phyloP scores from a whole-genome alignment of 257 asterid genomes.

The Echium plantagineum region DNA sequence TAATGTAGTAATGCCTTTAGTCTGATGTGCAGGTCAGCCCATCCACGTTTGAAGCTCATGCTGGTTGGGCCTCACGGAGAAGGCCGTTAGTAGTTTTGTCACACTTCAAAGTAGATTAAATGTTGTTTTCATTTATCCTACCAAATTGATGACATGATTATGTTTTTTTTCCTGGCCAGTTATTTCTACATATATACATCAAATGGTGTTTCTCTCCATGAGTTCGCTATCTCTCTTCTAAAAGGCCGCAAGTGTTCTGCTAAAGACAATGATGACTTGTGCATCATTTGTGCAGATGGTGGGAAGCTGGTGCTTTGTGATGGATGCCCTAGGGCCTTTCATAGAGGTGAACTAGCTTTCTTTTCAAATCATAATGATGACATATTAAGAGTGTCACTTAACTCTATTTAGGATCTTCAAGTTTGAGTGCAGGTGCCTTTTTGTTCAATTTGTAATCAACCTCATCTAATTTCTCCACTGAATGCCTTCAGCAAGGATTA shows the following conservation, averaged over 20 bases:
- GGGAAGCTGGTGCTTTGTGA: conserved; percentile 96
- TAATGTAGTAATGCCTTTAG: conserved; percentile 4
- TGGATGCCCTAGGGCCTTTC: conserved; percentile 99
- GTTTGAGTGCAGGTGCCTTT: background rate
- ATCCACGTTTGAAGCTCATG: conserved; percentile 96
- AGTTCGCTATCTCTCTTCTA: conserved; percentile 63
- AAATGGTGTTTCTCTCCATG: conserved; percentile 96
- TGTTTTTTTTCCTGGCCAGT: conserved; percentile 33
- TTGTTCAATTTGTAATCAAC: background rate
- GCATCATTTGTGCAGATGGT: conserved; percentile 98
- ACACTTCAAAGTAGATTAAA: background rate
- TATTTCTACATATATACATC: conserved; percentile 93
- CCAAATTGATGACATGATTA: background rate
- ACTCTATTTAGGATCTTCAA: background rate
- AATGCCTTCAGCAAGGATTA: too few species aligned
- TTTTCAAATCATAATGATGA: background rate
- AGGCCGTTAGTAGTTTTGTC: conserved; percentile 65
- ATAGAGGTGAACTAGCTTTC: conserved; percentile 48
- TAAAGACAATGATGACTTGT: conserved; percentile 76
- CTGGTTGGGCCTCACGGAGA: conserved; percentile 96
- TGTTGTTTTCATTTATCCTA: background rate
- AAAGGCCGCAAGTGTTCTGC: conserved; percentile 69
- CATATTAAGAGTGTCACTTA: background rate
- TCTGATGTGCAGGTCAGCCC: conserved; percentile 79
- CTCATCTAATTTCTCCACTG: too few species aligned